Base-by-base conservation (phyloP, 192 early-diverging fungal genomes). In the Martensiomyces pterosporus region DNA sequence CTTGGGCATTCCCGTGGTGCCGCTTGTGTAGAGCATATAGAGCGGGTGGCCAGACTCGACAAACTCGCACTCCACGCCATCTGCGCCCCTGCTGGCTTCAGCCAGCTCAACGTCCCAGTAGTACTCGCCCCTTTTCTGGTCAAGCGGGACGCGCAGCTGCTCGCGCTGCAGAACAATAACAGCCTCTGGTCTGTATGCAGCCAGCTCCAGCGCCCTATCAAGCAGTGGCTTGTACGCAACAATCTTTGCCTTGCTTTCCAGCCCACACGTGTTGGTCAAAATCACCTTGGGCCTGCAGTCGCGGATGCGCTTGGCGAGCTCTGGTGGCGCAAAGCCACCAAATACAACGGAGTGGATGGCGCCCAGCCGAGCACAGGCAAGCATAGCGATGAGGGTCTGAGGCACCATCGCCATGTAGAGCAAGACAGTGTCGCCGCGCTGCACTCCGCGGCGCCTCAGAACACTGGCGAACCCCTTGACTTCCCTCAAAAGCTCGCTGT, bases 331-430 rank as follows among this genome's bases (percentile, higher is more conserved):
- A 69, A 88, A 88, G 17, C 86, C 86, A 57, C 84, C 84, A 80
- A 90, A 89, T 9, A 89, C 85, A 16, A 91, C 88, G 39, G 82
- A 84, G 46, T 90, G 87, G 9, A 91, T 71, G 9, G 85, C 87
- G n/a, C 90, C 92, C 9, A 92, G 59, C 8, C 90, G 79, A 8
- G 84, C 88, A 49, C 87, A 90, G 4, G 92, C 86, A 9, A 94
- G 83, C 83, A 94, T 91, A 3, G 82, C 84, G 51, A 91, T 63
- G 9, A 88, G 72, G 8, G 89, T 84, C 49, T 94, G 82, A 9
- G 84, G 83, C 6, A 91, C 79, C 86, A 88, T 86, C 17, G 86
- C 84, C 86, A 89, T 88, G 71, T 88, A 92, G 17, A 94, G 76
- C 27, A 92, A 49, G 4, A 91, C 89, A 4, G 76, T 82, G 48